These are phyloP conservation scores for Brassica incana DNA, from an alignment of 345 rosid genomes.

Conservation along the genomic window DNA sequence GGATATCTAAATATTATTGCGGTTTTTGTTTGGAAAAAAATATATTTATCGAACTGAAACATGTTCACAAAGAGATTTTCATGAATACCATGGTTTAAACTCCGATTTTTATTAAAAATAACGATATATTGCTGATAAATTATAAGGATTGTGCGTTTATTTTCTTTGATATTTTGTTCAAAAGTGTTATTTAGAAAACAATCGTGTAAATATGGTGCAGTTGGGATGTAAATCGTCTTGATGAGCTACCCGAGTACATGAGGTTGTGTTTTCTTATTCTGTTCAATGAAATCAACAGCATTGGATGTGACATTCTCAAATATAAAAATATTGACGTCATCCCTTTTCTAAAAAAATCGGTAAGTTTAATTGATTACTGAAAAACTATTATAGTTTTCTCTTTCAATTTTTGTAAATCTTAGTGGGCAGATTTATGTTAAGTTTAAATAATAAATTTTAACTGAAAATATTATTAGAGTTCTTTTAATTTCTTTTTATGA, in stretches of 20 bases:
- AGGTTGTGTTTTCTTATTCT: background rate
- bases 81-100: background rate
- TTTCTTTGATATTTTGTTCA: background rate
- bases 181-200: background rate
- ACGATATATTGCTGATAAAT: background rate
- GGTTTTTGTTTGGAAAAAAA: background rate
- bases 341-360: background rate
- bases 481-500: background rate
- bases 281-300: background rate
- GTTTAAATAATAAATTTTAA: too few species aligned
- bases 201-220: background rate
- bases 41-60: background rate
- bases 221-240: background rate
- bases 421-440: conserved; percentile 42
- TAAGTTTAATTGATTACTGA: background rate
- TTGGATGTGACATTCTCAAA: background rate
- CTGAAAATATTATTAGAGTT: background rate
- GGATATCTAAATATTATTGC: background rate
- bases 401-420: background rate
- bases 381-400: background rate
- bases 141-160: background rate
- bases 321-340: background rate
- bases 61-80: background rate
- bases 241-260: background rate
- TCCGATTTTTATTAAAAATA: background rate